Base-by-base conservation (phyloP, 2,329 filamentous ascomycete species). In the Elsinoe ampelina region DNA sequence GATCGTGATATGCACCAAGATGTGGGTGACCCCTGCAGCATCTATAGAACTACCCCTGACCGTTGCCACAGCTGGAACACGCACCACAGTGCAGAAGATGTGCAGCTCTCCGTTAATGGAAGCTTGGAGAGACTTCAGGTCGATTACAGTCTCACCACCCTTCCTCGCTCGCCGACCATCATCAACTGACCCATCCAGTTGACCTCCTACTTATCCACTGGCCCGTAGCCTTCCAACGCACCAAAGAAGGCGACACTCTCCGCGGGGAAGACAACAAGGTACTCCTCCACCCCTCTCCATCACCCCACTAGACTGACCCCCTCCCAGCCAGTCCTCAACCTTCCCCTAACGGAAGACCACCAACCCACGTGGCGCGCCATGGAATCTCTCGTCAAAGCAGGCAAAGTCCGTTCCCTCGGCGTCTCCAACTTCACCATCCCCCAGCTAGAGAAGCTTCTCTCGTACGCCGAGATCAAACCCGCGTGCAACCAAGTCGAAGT, bases 1-100 rank as follows among this genome's bases (percentile, higher is more conserved):
- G 57, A 72, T 87, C 60, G 87, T 86, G 69, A 74, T 87, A 61
- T 83, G 80, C 1, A 83, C 81, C 10, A 86, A 86, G 67, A 48
- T 48, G 43, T 48, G 3, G 5, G 43, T 17, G 11, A 10, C 20
- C 32, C 22, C 22, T 26, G 22, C 22, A 26, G 11, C 43, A n/a
- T 12, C 43, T 1, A 2, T 10, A 2, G 5, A 5, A 4, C n/a
- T 6, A 48, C 26, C 22, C 7, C 36, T 34, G 36, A 17, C 36
- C 72, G 68, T 65, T 77, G 75, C 62, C 78, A 78, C 68, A 75
- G 78, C 60, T 78, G 76, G 76, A 76, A 77, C 65, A 73, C 78
- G 66, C 71, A 77, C 54, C 74, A 76, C 67, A 71, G 67, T 61
- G 66, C 66, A 6, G 67, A 67, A 36, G 65, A 69, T 54, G 68